These are phyloP conservation scores for Ophiostoma angusticollis DNA, from an alignment of 2,329 filamentous ascomycete species.

Conservation along the genomic window DNA sequence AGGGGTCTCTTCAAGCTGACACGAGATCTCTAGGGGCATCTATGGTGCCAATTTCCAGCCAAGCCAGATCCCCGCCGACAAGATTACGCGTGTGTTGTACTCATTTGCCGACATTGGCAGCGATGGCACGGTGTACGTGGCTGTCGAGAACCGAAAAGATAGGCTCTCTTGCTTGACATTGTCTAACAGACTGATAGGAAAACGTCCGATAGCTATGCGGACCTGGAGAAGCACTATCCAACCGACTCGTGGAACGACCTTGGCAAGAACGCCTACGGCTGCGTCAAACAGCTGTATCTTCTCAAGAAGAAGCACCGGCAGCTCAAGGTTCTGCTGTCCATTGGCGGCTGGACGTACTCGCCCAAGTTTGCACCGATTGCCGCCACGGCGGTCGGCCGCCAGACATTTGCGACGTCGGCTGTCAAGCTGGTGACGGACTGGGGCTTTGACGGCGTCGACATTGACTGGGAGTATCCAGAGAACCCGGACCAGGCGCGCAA, in stretches of 20 bases:
- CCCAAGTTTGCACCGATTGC: constrained; percentile 53
- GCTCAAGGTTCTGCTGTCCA: constrained; percentile 66
- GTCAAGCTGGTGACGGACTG: constrained; percentile 58
- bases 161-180: not conserved
- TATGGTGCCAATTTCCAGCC: too few species aligned
- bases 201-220: constrained; percentile 50
- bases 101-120: constrained; percentile 34
- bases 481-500: constrained; percentile 26
- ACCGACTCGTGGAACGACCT: constrained; percentile 42
- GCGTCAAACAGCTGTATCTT: constrained; percentile 62
- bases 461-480: constrained; percentile 44
- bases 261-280: constrained; percentile 60
- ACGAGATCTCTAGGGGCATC: constrained; percentile 29
- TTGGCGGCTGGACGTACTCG: constrained; percentile 72
- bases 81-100: constrained; percentile 64
- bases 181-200: constrained; percentile 16
- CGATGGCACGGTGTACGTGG: constrained; percentile 32
- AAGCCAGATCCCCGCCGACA: constrained; percentile 51
- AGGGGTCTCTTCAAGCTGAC: too few species aligned
- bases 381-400: constrained; percentile 47
- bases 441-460: constrained; percentile 44
- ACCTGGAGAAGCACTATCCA: constrained; percentile 55
- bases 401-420: constrained; percentile 54
- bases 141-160: too few species aligned
- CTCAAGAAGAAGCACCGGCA: constrained; percentile 66